Evolutionary conservation across 2,329 filamentous ascomycete species (phyloP).

Genomic region (Stagonosporopsis vannaccii): DNA sequence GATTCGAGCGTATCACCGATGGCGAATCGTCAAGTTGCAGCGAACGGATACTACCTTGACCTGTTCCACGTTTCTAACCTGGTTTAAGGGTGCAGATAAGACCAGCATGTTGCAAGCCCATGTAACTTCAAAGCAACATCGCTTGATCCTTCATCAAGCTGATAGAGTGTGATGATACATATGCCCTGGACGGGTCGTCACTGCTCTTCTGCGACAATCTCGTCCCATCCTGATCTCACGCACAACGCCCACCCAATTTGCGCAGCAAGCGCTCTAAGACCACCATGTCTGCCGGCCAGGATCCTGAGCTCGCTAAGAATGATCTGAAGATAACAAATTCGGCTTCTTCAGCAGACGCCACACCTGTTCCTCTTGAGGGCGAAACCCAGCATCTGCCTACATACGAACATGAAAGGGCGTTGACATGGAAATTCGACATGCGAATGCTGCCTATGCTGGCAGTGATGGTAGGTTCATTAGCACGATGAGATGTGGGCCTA

Average conservation of each 20-base stretch:
- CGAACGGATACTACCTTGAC: conserved; percentile 23
- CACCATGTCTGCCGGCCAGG: conserved; percentile 36
- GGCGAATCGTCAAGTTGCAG: conserved; percentile 5
- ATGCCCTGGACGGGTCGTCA: conserved; percentile 5
- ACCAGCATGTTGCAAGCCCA: conserved; percentile 19
- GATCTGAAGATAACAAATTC: conserved; percentile 39
- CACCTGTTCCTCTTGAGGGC: conserved; percentile 36
- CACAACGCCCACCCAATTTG: background rate
- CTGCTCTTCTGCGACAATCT: background rate
- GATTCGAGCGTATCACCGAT: conserved; percentile 10
- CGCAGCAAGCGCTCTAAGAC: background rate
- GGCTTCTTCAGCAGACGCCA: conserved; percentile 35
- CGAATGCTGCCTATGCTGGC: conserved; percentile 65
- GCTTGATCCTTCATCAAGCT: conserved; percentile 9
- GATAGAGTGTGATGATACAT: conserved; percentile 18
- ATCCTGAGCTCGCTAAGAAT: conserved; percentile 41
- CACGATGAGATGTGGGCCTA: background rate
- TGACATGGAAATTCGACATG: conserved; percentile 64
- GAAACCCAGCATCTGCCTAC: conserved; percentile 43
- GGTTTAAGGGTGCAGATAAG: conserved; percentile 15
- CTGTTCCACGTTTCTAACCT: conserved; percentile 11
- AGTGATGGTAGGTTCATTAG: conserved; percentile 50
- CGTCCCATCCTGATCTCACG: background rate
- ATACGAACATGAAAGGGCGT: conserved; percentile 47
- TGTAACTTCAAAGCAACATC: conserved; percentile 28